phyloP scores from a whole-genome alignment of 2,329 filamentous ascomycete genomes.

The Trichophyton verrucosum region DNA sequence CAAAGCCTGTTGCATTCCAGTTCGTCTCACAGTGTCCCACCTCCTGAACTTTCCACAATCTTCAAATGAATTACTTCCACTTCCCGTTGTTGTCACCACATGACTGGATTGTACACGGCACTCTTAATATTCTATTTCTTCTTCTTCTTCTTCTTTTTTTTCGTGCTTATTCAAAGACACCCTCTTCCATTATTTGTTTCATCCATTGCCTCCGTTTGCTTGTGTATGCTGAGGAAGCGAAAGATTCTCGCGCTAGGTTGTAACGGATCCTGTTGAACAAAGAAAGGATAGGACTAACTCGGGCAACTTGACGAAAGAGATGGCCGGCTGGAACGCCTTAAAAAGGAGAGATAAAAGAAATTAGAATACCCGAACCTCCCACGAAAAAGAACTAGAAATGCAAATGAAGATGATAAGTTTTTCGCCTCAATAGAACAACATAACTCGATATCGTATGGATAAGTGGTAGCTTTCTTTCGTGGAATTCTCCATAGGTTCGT shows the following conservation, averaged over 20 bases:
- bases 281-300: neutral
- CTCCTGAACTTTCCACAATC: neutral
- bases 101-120: neutral
- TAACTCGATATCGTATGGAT: neutral
- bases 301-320: neutral
- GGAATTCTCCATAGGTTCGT: too few species aligned
- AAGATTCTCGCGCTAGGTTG: neutral
- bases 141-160: neutral
- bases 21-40: neutral
- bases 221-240: neutral
- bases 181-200: neutral
- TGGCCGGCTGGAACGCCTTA: neutral
- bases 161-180: neutral
- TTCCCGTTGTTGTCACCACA: neutral
- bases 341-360: neutral
- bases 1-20: neutral
- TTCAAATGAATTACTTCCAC: neutral
- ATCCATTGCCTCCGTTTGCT: neutral
- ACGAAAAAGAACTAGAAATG: constrained; percentile 1
- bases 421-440: neutral
- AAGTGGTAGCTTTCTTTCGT: neutral
- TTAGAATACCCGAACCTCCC: neutral
- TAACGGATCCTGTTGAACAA: neutral
- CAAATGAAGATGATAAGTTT: neutral
- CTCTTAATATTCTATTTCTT: neutral